These are phyloP conservation scores for Craspedostauros australis DNA, from an alignment of 108 stramenopile species.

Conservation along the genomic window DNA sequence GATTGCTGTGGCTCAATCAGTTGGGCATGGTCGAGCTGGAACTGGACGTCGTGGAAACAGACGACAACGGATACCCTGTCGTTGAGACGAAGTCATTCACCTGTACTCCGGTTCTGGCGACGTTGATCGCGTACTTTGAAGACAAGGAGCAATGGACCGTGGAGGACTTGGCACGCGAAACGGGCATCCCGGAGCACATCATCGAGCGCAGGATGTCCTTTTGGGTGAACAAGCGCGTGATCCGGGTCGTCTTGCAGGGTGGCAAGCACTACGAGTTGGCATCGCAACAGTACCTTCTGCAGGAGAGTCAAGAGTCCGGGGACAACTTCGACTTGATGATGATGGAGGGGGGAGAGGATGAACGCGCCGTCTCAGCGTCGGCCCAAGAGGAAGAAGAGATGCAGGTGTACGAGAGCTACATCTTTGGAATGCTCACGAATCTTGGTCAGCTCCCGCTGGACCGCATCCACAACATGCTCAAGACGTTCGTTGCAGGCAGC, in stretches of 20 bases:
- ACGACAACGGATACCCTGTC: constrained; percentile 31
- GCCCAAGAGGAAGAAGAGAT: constrained; percentile 82
- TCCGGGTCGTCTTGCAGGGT: constrained; percentile 27
- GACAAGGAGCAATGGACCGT: constrained; percentile 67
- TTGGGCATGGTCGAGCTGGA: constrained; percentile 87
- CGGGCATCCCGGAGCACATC: constrained; percentile 58
- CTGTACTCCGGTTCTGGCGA: constrained; percentile 84
- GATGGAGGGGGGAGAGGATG: constrained; percentile 38
- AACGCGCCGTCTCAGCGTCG: constrained; percentile 53
- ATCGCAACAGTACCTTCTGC: constrained; percentile 30
- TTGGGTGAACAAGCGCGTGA: constrained; percentile 84
- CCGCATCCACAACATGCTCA: constrained; percentile 85
- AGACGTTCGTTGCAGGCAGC: constrained; percentile 81
- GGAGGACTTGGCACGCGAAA: constrained; percentile 63
- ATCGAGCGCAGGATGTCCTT: constrained; percentile 73
- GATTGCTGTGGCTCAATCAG: constrained; percentile 82
- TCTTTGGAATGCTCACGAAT: constrained; percentile 86
- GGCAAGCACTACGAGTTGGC: constrained; percentile 31
- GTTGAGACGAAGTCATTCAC: constrained; percentile 65
- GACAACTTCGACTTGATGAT: constrained; percentile 12
- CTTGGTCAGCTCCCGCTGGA: constrained; percentile 72
- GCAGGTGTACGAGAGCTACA: constrained; percentile 75
- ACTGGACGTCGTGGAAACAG: constrained; percentile 77
- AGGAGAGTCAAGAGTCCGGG: too few relatives aligned
- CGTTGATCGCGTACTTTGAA: constrained; percentile 88